Percentiles rank a stretch among this genome's conserved stretches.
These are phyloP conservation scores for Venturia aucupariae DNA, from an alignment of 2,329 filamentous ascomycete genomes.

Conservation along the genomic window DNA sequence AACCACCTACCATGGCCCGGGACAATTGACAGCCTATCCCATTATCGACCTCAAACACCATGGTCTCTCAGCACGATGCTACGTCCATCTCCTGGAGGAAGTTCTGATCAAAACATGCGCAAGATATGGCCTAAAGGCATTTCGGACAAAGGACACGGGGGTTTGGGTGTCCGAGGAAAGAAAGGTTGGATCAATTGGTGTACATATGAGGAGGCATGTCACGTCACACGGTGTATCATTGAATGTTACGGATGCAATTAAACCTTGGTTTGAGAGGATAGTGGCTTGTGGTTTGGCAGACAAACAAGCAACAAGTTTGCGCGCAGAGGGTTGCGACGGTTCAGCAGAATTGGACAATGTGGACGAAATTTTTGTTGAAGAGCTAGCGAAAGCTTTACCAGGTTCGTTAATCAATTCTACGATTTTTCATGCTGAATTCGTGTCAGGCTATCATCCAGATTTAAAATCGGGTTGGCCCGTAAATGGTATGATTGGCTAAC, in stretches of 20 bases:
- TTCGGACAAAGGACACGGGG: conserved; percentile 67
- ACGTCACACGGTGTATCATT: conserved; percentile 77
- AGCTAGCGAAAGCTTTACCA: conserved; percentile 23
- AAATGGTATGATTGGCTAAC: neutral
- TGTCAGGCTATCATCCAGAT: neutral
- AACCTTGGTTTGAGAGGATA: conserved; percentile 60
- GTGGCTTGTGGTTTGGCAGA: conserved; percentile 83
- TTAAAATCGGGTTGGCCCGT: neutral
- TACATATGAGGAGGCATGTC: conserved; percentile 80
- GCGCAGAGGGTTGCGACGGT: conserved; percentile 38
- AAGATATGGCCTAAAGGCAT: conserved; percentile 51
- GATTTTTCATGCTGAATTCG: neutral
- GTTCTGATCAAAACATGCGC: conserved; percentile 59
- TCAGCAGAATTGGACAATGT: conserved; percentile 30
- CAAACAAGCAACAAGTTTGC: conserved; percentile 68
- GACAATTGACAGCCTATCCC: conserved; percentile 87
- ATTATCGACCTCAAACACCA: conserved; percentile 71
- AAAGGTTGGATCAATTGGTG: conserved; percentile 86
- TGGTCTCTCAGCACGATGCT: conserved; percentile 59
- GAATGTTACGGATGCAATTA: conserved; percentile 59
- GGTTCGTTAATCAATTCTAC: neutral
- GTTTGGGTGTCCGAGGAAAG: conserved; percentile 55
- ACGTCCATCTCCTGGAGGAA: conserved; percentile 70
- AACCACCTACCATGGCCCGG: conserved; percentile 90
- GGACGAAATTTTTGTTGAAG: conserved; percentile 32